Conservation (phyloP, 768 basidiomycete species). For the Epithele typhae region DNA sequence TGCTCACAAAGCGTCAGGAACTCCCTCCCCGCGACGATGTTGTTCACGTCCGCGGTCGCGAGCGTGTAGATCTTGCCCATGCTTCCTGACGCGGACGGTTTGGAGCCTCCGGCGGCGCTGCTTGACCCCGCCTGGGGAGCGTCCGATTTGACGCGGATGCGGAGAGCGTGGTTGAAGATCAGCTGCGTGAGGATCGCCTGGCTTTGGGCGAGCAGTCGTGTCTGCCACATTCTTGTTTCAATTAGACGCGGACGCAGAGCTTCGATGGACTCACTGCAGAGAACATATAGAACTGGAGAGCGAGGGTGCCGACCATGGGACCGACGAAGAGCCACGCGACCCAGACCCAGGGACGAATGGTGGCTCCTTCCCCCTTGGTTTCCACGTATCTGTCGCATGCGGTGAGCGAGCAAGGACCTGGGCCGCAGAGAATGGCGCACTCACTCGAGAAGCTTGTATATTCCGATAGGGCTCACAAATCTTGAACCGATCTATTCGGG, state of each 20-base stretch:
- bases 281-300: conserved; percentile 51
- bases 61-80: conserved; percentile 78
- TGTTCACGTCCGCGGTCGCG: conserved; percentile 48
- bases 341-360: conserved; percentile 68
- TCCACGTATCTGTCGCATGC: conserved; percentile 26
- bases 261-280: neutral
- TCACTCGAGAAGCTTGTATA: conserved; percentile 32
- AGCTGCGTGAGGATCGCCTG: conserved; percentile 49
- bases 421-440: neutral
- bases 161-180: conserved; percentile 50
- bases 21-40: conserved; percentile 9
- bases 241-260: neutral
- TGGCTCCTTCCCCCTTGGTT: conserved; percentile 39
- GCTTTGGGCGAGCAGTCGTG: conserved; percentile 41
- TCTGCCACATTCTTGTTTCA: conserved; percentile 18
- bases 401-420: no score
- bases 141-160: conserved; percentile 55
- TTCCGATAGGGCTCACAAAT: conserved; percentile 5
- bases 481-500: conserved; percentile 3
- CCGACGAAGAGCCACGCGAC: conserved; percentile 47
- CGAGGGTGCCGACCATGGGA: conserved; percentile 36
- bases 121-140: neutral
- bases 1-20: no score
- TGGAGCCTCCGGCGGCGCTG: no score
- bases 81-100: conserved; percentile 19